These are phyloP conservation scores for Neoboletus brunneissimus DNA, from an alignment of 768 basidiomycete genomes.

Conservation along the genomic window DNA sequence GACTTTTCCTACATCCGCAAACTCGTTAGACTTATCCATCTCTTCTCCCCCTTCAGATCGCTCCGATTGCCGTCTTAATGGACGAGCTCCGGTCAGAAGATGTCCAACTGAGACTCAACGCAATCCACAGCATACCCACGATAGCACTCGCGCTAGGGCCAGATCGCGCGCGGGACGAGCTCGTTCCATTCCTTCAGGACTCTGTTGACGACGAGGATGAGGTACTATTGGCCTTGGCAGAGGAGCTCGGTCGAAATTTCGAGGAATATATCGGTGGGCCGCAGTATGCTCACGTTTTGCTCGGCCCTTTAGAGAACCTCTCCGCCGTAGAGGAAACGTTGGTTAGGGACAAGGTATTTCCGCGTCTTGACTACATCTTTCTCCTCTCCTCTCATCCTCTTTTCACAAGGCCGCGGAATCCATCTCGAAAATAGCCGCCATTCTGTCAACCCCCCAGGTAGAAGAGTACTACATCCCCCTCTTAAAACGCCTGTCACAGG, in stretches of 20 bases:
- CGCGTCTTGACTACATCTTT: background rate
- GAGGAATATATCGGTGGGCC: constrained; percentile 93
- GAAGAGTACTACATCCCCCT: constrained; percentile 92
- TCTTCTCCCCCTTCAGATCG: constrained; percentile 53
- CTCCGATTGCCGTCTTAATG: constrained; percentile 95
- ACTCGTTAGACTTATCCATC: constrained; percentile 14
- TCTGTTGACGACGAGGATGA: constrained; percentile 99
- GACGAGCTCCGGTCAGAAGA: constrained; percentile 98
- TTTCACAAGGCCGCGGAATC: constrained; percentile 84
- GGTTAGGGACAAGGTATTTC: constrained; percentile 89
- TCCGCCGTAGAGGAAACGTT: constrained; percentile 97
- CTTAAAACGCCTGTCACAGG: constrained; percentile 80
- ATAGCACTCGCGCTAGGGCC: constrained; percentile 96
- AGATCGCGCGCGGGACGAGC: constrained; percentile 91
- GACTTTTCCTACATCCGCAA: constrained; percentile 24
- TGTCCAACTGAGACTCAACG: constrained; percentile 92
- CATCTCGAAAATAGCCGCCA: constrained; percentile 81
- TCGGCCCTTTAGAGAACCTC: constrained; percentile 92
- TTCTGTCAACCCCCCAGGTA: constrained; percentile 74
- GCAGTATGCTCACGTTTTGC: constrained; percentile 79
- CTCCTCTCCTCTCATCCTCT: constrained; percentile 3
- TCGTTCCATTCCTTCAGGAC: constrained; percentile 96
- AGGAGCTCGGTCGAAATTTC: constrained; percentile 89
- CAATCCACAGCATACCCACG: constrained; percentile 95
- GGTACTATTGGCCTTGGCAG: constrained; percentile 90